phyloP scores from a whole-genome alignment of 139 green algal species.

The Eudorina sp. region DNA sequence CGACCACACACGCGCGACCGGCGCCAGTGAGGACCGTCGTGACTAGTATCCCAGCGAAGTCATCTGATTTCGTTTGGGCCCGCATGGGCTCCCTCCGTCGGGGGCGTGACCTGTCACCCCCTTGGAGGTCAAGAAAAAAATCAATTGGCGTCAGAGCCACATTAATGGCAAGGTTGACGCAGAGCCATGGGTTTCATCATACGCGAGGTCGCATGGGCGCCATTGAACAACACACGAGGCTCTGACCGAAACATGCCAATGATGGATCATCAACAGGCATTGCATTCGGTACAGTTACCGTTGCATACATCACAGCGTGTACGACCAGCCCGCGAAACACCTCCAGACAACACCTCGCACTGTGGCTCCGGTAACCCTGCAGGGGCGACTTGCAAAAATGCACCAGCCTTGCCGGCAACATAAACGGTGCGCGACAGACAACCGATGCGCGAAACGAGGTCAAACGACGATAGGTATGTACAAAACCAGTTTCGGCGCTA shows the following conservation, averaged over 20 bases:
- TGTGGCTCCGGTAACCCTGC: not conserved
- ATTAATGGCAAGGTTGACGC: conserved; percentile 17
- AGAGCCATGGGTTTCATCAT: not conserved
- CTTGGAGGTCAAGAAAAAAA: conserved; percentile 22
- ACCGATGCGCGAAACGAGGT: conserved; percentile 32
- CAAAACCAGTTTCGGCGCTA: not conserved
- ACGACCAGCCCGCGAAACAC: not conserved
- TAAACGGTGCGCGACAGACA: conserved; percentile 1
- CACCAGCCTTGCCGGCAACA: conserved; percentile 26
- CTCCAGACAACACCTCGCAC: not conserved
- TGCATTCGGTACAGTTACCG: not conserved
- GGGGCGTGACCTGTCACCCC: not conserved
- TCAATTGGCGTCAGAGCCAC: conserved; percentile 20
- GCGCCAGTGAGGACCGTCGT: not conserved
- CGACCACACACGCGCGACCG: not conserved
- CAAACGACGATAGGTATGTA: conserved; percentile 15
- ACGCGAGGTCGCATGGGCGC: conserved; percentile 1
- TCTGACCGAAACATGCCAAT: not conserved
- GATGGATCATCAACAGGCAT: too few species aligned
- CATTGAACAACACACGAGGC: not conserved
- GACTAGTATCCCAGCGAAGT: not conserved
- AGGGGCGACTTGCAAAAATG: conserved; percentile 29
- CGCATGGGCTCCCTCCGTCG: not conserved
- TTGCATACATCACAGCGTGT: not conserved
- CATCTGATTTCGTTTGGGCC: not conserved